Evolutionary conservation across 2,329 filamentous ascomycete genomes (phyloP).

Genomic region (Pseudocercospora eumusae): DNA sequence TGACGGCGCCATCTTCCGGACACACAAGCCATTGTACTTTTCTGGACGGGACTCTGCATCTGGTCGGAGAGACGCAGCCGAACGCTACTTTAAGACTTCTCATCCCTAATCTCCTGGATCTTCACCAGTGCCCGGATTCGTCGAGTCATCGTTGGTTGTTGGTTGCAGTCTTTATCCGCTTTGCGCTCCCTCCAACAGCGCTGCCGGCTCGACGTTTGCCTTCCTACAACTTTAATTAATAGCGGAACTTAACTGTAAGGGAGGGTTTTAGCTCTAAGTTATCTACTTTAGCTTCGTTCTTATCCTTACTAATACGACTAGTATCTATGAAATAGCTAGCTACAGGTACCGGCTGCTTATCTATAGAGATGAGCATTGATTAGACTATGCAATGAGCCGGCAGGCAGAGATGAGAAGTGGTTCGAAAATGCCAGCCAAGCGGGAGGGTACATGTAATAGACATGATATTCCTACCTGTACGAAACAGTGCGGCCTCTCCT

Average conservation of each 20-base stretch:
- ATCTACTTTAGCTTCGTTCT: background rate
- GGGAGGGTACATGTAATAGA: too few relatives aligned
- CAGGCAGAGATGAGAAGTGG: background rate
- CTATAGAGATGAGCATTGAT: too few relatives aligned
- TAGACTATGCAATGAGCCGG: too few relatives aligned
- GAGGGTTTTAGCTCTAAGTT: background rate
- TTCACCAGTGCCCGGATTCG: background rate
- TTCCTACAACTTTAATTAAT: background rate
- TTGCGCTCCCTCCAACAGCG: background rate
- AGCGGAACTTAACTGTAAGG: background rate
- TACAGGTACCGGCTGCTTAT: too few relatives aligned
- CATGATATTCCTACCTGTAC: too few relatives aligned
- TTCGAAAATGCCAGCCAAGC: background rate
- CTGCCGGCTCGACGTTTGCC: background rate
- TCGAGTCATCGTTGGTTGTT: background rate
- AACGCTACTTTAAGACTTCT: background rate
- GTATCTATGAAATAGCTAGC: background rate
- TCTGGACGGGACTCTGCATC: background rate
- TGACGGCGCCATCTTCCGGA: background rate
- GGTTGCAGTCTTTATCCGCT: background rate
- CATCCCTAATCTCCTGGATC: background rate
- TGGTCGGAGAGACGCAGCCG: background rate
- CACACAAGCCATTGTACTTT: background rate
- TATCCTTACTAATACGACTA: background rate
- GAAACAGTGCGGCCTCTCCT: too few relatives aligned